A percentile compares a stretch with the other conserved stretches of the same genome.
Evolutionary conservation across 306 rosid species (phyloP).

Genomic region (Inga leiocalycina): DNA sequence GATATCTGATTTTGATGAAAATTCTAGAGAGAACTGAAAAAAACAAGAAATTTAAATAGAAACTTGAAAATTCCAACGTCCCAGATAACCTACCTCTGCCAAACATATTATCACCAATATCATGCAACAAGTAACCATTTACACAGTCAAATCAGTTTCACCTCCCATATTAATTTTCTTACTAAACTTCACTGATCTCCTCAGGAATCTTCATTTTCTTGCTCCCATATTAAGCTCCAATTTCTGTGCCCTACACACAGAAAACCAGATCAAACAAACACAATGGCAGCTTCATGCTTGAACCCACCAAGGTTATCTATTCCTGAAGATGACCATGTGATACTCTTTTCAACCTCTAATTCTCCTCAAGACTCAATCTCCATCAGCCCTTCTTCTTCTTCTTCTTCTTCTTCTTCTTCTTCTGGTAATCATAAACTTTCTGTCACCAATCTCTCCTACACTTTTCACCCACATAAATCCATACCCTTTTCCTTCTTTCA

Average conservation of each 20-base stretch:
- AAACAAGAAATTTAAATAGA: not conserved
- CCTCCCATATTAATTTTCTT: not conserved
- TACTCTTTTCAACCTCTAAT: slow-evolving; percentile 53
- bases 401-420: not conserved
- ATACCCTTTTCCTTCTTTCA: slow-evolving; percentile 42
- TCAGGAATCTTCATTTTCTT: not conserved
- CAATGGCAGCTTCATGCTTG: slow-evolving; percentile 50
- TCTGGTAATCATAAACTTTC: slow-evolving; percentile 39
- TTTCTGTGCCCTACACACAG: slow-evolving; percentile 2
- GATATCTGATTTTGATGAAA: not conserved
- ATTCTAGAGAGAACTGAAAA: not conserved
- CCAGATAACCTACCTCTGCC: slow-evolving; percentile 19
- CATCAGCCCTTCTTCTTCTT: slow-evolving; percentile 14
- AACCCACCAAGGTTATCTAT: slow-evolving; percentile 35
- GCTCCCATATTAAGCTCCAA: not conserved
- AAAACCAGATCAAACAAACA: slow-evolving; percentile 5
- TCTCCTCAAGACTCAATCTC: slow-evolving; percentile 63
- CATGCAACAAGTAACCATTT: not conserved
- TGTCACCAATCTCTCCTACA: slow-evolving; percentile 62
- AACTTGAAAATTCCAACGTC: not conserved
- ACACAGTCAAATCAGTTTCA: slow-evolving; percentile 2
- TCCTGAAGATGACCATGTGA: slow-evolving; percentile 52
- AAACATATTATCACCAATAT: not conserved
- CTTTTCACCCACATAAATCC: slow-evolving; percentile 46
- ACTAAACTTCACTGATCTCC: not conserved